Evolutionary conservation across 1,284 basidiomycete genomes (phyloP), one percentile per base, ranked within the genome.

Genomic region (Heimioporus retisporus): DNA sequence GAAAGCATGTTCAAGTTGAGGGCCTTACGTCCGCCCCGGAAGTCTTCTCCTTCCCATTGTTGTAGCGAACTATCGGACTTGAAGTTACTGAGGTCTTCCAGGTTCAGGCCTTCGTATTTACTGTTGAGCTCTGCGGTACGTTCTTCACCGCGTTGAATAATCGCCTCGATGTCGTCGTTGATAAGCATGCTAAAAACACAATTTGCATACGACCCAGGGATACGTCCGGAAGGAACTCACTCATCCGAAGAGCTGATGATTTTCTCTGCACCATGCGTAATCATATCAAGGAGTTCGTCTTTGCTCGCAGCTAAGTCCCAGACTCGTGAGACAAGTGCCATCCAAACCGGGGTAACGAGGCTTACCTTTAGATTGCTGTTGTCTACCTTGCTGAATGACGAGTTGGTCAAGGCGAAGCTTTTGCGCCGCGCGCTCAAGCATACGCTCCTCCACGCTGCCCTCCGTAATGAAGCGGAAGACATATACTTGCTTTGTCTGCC

Each of bases 381-480:
- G 86, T 55, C 97, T 88, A 4, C 97, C 97, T 77, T 99, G 97
- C 79, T 99, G 97, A 70, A 99, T 99, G 72, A 99, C 97, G 6
- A 99, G 86, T 83, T 99, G 97, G 79, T 99, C 97, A 16, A 99
- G 84, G 67, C 96, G 89, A 66, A 99, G 84, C 82, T 98, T 99
- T 84, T 99, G 98, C 2, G 97, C 97, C 2, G 97, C 97, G 28
- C 97, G 87, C 81, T 99, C 97, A 23, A 99, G 82, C 87, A 99
- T 98, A 48, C 97, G 91, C 82, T 99, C 98, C 81, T 99, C 98
- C 40, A 99, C 96, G 59, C 96, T 97, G 60, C 93, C 93, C 78
- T 98, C 96, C 0, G 98, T 99, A 73, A 99, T 95, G 80, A 99
- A 99, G 35, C 97, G 87, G 86, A 97, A 99, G 2, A 99, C 98